Evolutionary conservation across 371 early-diverging fungal genomes (phyloP).

Genomic region (Mucor circinelloides): DNA sequence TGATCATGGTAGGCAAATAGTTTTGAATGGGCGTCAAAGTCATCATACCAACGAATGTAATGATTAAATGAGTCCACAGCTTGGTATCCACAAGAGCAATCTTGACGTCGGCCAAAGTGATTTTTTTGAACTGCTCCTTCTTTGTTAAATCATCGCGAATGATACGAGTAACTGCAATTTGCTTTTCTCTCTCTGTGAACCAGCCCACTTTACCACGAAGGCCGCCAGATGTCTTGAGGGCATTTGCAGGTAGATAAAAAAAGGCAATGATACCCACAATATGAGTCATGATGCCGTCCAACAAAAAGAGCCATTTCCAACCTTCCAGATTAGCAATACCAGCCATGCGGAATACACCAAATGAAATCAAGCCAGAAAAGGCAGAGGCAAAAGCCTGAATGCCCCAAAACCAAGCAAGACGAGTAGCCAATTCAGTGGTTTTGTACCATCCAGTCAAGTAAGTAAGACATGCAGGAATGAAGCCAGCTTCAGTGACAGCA

Average conservation of each 20-base stretch:
- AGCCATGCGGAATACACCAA: constrained; percentile 55
- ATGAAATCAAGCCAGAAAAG: constrained; percentile 59
- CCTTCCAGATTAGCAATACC: constrained; percentile 57
- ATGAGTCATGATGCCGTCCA: constrained; percentile 58
- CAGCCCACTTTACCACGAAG: constrained; percentile 43
- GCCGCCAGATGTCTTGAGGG: constrained; percentile 37
- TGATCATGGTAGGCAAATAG: constrained; percentile 58
- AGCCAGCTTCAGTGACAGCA: constrained; percentile 56
- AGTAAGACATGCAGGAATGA: constrained; percentile 59
- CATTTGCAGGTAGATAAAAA: constrained; percentile 51
- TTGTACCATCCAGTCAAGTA: constrained; percentile 67
- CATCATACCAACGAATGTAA: constrained; percentile 46
- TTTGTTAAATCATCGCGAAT: constrained; percentile 57
- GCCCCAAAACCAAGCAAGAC: constrained; percentile 65
- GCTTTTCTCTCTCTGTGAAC: constrained; percentile 39
- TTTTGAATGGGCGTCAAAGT: constrained; percentile 44
- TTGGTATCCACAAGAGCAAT: constrained; percentile 42
- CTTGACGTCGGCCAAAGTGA: constrained; percentile 36
- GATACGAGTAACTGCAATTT: constrained; percentile 59
- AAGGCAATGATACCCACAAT: constrained; percentile 45
- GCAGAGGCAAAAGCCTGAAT: constrained; percentile 60
- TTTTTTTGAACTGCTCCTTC: constrained; percentile 32
- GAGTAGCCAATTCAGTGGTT: constrained; percentile 55
- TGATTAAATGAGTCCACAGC: constrained; percentile 45
- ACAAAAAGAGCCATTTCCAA: constrained; percentile 61